phyloP scores from a whole-genome alignment of 2,329 filamentous ascomycete species.

The Venturia carpophila region DNA sequence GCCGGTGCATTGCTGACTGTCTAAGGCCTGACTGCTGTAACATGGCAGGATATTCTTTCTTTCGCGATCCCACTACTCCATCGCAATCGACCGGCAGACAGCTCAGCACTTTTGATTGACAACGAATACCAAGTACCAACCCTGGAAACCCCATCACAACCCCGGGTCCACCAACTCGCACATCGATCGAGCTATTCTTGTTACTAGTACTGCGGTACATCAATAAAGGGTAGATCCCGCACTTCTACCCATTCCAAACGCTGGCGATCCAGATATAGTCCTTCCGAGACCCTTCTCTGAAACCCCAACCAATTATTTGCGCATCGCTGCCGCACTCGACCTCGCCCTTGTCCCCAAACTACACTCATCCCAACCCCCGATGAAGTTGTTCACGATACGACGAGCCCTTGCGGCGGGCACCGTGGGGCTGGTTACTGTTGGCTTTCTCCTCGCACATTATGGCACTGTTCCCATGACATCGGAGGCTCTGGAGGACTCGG shows the following conservation, averaged over 20 bases:
- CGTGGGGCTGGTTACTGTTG: slow-evolving; percentile 9
- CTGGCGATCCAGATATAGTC: not conserved
- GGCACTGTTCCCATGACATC: slow-evolving; percentile 30
- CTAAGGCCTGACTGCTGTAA: not conserved
- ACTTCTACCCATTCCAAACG: not conserved
- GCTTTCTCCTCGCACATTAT: slow-evolving; percentile 28
- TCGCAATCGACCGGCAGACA: not conserved
- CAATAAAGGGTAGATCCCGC: slow-evolving; percentile 2
- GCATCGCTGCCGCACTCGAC: not conserved
- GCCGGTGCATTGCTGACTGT: not conserved
- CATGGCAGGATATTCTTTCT: not conserved
- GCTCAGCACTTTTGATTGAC: slow-evolving; percentile 10
- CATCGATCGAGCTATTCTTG: not conserved
- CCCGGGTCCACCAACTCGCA: not conserved
- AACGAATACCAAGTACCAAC: not conserved
- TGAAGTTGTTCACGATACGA: not conserved
- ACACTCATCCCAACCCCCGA: not conserved
- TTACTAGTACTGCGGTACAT: too few species aligned
- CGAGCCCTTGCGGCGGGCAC: not conserved
- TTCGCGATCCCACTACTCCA: not conserved
- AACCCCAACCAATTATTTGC: slow-evolving; percentile 5
- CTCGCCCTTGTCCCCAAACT: not conserved
- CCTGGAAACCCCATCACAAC: not conserved
- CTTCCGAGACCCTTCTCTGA: slow-evolving; percentile 4
- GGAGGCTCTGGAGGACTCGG: slow-evolving; percentile 29